Evolutionary conservation across 345 rosid species (phyloP).

Genomic region (Eucalyptus erythrocorys): DNA sequence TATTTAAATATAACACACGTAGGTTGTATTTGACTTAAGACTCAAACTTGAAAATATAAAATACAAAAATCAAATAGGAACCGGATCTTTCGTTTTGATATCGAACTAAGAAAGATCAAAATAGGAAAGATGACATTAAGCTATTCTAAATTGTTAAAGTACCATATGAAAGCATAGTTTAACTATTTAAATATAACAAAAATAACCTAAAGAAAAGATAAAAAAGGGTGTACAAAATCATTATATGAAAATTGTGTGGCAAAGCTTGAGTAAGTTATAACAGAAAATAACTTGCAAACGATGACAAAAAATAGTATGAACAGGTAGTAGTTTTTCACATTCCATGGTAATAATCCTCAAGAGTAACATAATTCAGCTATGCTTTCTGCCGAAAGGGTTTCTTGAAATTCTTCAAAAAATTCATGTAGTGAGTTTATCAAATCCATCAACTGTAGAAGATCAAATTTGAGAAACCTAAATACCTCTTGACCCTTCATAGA

Average conservation of each 20-base stretch:
- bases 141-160: too few relatives aligned
- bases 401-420: neutral
- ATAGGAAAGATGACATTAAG: too few relatives aligned
- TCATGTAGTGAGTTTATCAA: neutral
- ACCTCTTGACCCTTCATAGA: neutral
- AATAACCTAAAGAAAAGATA: neutral
- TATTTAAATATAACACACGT: too few relatives aligned
- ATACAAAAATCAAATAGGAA: too few relatives aligned
- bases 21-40: too few relatives aligned
- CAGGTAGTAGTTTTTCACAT: neutral
- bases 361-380: neutral
- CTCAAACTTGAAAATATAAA: too few relatives aligned
- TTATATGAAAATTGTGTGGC: neutral
- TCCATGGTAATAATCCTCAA: neutral
- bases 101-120: too few relatives aligned
- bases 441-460: neutral
- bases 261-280: neutral
- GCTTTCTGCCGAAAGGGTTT: neutral
- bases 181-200: neutral
- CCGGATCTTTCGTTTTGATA: accelerated
- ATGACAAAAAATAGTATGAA: neutral
- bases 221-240: neutral
- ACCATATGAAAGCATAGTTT: too few relatives aligned
- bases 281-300: neutral
- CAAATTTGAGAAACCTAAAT: neutral